These are phyloP conservation scores for Amanita subjunquillea DNA, from an alignment of 768 basidiomycete genomes.

Conservation along the genomic window DNA sequence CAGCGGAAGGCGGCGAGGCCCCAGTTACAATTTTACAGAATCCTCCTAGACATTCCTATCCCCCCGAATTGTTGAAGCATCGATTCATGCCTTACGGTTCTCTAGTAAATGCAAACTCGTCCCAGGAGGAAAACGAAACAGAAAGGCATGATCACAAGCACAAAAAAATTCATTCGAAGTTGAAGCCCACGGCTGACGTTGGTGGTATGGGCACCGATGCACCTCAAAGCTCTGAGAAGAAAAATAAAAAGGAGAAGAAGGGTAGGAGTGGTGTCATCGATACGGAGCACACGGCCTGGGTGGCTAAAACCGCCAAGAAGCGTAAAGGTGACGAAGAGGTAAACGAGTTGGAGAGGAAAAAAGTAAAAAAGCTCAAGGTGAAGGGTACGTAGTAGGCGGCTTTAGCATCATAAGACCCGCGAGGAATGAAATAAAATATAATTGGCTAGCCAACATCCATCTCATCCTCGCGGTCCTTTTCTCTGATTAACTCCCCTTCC, in stretches of 20 bases:
- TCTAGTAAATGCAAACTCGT: conserved; percentile 16
- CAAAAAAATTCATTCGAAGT: conserved; percentile 1
- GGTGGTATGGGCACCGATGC: conserved; percentile 15
- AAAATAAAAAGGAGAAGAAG: conserved; percentile 25
- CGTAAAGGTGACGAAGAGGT: background rate
- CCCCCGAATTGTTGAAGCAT: conserved; percentile 53
- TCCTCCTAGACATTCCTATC: conserved; percentile 46
- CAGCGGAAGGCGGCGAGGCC: conserved; percentile 9
- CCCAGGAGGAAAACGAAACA: conserved; percentile 6
- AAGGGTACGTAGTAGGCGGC: background rate
- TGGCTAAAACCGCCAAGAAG: conserved; percentile 23
- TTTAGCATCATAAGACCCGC: no score
- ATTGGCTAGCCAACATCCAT: conserved; percentile 57
- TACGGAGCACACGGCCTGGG: conserved; percentile 4
- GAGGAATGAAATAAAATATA: conserved; percentile 1
- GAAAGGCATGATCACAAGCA: background rate
- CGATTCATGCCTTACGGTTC: conserved; percentile 56
- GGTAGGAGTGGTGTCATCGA: conserved; percentile 39
- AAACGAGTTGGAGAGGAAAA: background rate
- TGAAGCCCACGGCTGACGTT: conserved; percentile 2
- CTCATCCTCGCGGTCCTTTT: conserved; percentile 45
- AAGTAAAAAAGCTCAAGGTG: conserved; percentile 27
- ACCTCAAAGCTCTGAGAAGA: conserved; percentile 9
- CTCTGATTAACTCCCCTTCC: conserved; percentile 17
- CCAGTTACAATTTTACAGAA: conserved; percentile 26